Percentiles rank a stretch among this genome's conserved stretches.
phyloP scores from a whole-genome alignment of 2,329 filamentous ascomycete species.

The Penicillium fuscoglaucum region DNA sequence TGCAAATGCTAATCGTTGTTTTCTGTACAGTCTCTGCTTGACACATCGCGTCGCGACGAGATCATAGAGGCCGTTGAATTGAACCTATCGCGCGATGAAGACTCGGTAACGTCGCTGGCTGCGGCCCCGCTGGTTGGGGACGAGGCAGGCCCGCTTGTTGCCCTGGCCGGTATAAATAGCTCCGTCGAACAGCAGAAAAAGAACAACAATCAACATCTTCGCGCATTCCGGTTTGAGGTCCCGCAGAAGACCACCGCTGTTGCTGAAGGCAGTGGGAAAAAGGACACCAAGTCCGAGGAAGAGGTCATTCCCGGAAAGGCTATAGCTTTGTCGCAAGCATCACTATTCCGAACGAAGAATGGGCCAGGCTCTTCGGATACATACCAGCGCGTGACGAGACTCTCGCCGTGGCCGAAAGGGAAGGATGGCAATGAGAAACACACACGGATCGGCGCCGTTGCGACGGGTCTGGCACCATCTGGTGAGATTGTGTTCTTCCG shows the following conservation, averaged over 20 bases:
- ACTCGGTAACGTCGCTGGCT: constrained; percentile 82
- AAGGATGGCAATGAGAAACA: constrained; percentile 46
- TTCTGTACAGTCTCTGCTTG: constrained; percentile 63
- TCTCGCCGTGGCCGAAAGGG: constrained; percentile 52
- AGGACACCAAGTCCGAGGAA: constrained; percentile 4
- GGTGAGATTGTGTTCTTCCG: constrained; percentile 81
- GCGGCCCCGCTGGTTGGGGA: constrained; percentile 60
- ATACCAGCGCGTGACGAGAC: constrained; percentile 59
- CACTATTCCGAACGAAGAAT: constrained; percentile 50
- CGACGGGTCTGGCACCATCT: constrained; percentile 73
- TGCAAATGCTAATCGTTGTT: constrained; percentile 2
- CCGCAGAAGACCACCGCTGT: constrained; percentile 38
- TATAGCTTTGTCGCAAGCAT: constrained; percentile 51
- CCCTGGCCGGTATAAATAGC: constrained; percentile 82
- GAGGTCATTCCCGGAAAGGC: constrained; percentile 36
- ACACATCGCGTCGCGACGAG: constrained; percentile 65
- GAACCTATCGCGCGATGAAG: constrained; percentile 78
- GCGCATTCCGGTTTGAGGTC: constrained; percentile 67
- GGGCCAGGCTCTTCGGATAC: constrained; percentile 47
- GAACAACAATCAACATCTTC: constrained; percentile 81
- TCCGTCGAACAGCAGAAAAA: constrained; percentile 68
- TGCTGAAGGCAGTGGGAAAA: constrained; percentile 16
- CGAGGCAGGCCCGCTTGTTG: constrained; percentile 46
- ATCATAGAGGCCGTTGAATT: constrained; percentile 69
- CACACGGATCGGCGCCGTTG: constrained; percentile 71